Conservation (phyloP, 805 yeast genomes). For the Wickerhamomyces bovis region DNA sequence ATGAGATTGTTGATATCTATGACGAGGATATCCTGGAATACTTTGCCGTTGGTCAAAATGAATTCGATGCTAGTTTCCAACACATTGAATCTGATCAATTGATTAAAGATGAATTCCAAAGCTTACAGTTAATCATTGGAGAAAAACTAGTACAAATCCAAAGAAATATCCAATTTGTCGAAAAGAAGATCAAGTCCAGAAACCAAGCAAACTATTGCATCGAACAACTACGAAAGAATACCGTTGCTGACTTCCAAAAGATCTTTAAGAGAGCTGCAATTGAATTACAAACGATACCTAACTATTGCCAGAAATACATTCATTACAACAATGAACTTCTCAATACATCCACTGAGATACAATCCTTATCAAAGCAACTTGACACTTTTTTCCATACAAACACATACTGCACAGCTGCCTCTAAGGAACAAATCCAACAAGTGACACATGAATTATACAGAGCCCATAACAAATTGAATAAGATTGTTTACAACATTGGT, state of each 20-base stretch:
- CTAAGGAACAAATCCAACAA: slow-evolving; percentile 2
- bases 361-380: neutral
- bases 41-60: slow-evolving; percentile 4
- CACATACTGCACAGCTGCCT: neutral
- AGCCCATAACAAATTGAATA: slow-evolving; percentile 3
- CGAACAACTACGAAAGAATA: slow-evolving; percentile 12
- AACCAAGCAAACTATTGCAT: slow-evolving; percentile 15
- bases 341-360: slow-evolving; percentile 1
- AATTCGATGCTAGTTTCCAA: slow-evolving; percentile 1
- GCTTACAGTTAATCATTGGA: slow-evolving; percentile 8
- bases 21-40: slow-evolving; percentile 10
- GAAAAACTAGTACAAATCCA: slow-evolving; percentile 19
- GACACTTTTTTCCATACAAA: slow-evolving; percentile 1
- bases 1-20: slow-evolving; percentile 4
- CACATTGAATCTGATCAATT: slow-evolving; percentile 4
- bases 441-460: slow-evolving; percentile 1
- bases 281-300: slow-evolving; percentile 6
- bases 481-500: slow-evolving; percentile 11
- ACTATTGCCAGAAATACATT: slow-evolving; percentile 7
- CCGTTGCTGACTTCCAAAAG: slow-evolving; percentile 15
- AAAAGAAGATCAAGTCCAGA: slow-evolving; percentile 15
- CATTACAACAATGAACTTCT: slow-evolving; percentile 10
- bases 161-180: slow-evolving; percentile 16
- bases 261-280: slow-evolving; percentile 10
- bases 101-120: slow-evolving; percentile 9